phyloP scores from a whole-genome alignment of 2,329 filamentous ascomycete species.

The Penicillium sp. region DNA sequence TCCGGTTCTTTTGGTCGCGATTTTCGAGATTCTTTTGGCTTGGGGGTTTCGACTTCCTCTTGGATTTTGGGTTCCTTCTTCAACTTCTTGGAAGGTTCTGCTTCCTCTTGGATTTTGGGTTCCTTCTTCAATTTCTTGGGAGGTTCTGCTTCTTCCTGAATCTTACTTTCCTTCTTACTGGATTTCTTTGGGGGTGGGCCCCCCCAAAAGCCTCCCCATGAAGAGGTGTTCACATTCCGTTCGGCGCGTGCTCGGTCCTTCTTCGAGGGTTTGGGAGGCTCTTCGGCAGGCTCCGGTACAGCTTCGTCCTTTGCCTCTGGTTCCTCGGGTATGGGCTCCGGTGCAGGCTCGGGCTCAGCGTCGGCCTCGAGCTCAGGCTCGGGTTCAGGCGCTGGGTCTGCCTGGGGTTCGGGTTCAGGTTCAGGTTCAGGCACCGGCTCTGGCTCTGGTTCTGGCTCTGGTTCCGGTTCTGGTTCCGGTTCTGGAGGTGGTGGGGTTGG shows the following conservation, averaged over 20 bases:
- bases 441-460: constrained; percentile 23
- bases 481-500: constrained; percentile 36
- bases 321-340: constrained; percentile 1
- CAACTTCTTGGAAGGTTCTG: constrained; percentile 44
- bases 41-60: constrained; percentile 30
- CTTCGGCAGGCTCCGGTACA: constrained; percentile 49
- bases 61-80: constrained; percentile 47
- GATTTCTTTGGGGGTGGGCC: constrained; percentile 51
- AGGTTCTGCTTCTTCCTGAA: constrained; percentile 38
- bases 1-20: constrained; percentile 63
- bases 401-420: constrained; percentile 33
- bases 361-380: neutral
- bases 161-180: constrained; percentile 48
- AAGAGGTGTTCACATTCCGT: constrained; percentile 62
- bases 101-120: constrained; percentile 33
- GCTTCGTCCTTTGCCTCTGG: no score
- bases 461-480: constrained; percentile 23
- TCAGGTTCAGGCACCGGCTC: constrained; percentile 18
- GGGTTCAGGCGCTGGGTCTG: constrained; percentile 33
- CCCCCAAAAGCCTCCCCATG: constrained; percentile 80
- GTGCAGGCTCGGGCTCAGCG: neutral
- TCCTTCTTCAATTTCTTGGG: constrained; percentile 52
- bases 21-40: constrained; percentile 35
- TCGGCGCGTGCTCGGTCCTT: constrained; percentile 76
- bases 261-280: constrained; percentile 56